Conservation (phyloP, 2,329 filamentous ascomycete genomes). For the Arthrinium phaeospermum region DNA sequence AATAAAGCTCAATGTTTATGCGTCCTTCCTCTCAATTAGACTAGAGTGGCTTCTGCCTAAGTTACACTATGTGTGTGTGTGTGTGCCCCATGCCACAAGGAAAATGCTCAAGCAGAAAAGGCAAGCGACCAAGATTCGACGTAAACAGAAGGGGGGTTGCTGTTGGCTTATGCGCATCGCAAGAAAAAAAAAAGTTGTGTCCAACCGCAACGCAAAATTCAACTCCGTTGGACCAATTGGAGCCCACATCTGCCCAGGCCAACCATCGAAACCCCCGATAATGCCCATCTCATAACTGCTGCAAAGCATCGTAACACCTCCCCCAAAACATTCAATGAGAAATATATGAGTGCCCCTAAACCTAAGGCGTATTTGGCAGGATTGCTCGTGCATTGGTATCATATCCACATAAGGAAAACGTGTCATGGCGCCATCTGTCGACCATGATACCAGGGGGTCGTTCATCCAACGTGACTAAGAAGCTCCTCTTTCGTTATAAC, state of each 20-base stretch:
- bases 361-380: conserved; percentile 13
- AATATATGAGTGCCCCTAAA: conserved; percentile 11
- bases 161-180: conserved; percentile 11
- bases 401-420: conserved; percentile 23
- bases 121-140: not conserved
- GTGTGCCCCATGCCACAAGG: not conserved
- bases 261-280: not conserved
- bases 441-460: conserved; percentile 10
- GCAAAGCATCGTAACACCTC: not conserved
- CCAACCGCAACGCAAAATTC: conserved; percentile 4
- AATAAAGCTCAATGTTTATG: conserved; percentile 2
- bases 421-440: not conserved
- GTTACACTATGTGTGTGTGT: not conserved
- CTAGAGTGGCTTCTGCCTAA: conserved; percentile 8
- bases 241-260: conserved; percentile 4
- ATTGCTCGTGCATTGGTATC: conserved; percentile 23
- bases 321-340: not conserved
- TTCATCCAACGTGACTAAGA: not conserved
- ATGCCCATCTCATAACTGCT: not conserved
- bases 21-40: not conserved
- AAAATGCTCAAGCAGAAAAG: not conserved
- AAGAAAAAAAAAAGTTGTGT: not conserved
- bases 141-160: not conserved
- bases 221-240: not conserved
- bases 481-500: not conserved